Evolutionary conservation across 2,329 filamentous ascomycete species (phyloP), one percentile per base, ranked within the genome.

Genomic region (Xylaria sp.): DNA sequence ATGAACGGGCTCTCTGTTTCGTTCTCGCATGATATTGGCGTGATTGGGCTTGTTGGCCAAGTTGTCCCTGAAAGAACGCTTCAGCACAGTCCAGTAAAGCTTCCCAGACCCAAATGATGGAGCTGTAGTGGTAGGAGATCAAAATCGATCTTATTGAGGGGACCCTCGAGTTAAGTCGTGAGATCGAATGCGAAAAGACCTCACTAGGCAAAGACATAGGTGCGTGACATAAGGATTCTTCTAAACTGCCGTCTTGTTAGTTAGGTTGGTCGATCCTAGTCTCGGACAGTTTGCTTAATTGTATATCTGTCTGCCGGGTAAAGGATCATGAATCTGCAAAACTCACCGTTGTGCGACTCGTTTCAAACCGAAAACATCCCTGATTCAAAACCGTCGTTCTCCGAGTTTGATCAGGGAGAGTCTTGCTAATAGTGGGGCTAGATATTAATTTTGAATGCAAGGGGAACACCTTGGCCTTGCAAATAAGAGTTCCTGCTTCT

Each of bases 371-470:
- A 69, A 67, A 69, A 63, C 46, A 66, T 63, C 51, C 71, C 59
- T 70, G 64, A 71, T 65, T 66, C 64, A 69, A 56, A 49, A 40
- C 59, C 26, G 66, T 70, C 64, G 59, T 66, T 71, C 62, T 69
- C 67, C 68, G 68, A 60, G 68, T 58, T 69, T 63, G 59, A 49
- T 49, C 17, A 67, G 61, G 64, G 42, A 49, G 60, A 42, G 28
- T 17, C 53, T 26, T 63, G 66, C 64, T 74, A 61, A 69, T 46
- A 62, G 74, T 75, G 73, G 74, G 71, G 71, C 68, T 64, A 76
- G 71, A 73, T 70, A 69, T 33, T 26, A 66, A 73, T 68, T 63
- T 40, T 64, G 60, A 71, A 66, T 67, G 66, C 70, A 66, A 74
- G 53, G 66, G 57, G 65, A 65, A 65, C 68, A 63, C 67, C 65